A percentile compares a stretch with the other conserved stretches of the same genome.
Conservation (phyloP, 225 moss, liverwort and hornwort genomes). For the Rhytidiadelphus loreus region DNA sequence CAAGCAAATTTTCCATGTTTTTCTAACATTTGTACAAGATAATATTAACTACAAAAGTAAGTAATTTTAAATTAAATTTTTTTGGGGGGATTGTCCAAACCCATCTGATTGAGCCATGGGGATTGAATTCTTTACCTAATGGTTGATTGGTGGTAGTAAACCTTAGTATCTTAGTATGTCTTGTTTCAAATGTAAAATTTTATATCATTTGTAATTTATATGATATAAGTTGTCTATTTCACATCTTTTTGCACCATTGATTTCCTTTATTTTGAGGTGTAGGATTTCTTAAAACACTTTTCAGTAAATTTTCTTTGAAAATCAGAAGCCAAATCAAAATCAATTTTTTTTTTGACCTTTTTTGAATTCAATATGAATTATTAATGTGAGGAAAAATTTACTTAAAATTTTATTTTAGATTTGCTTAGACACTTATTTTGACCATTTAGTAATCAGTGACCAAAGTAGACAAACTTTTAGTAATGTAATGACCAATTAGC, state of each 20-base stretch:
- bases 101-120: accelerated
- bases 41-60: not conserved
- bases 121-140: not conserved
- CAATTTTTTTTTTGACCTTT: not conserved
- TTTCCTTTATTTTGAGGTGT: not conserved
- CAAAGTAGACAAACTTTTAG: too few species aligned
- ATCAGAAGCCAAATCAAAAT: not conserved
- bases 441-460: not conserved
- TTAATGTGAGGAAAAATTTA: not conserved
- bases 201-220: not conserved
- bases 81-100: accelerated
- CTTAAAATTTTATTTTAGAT: not conserved
- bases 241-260: not conserved
- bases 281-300: accelerated
- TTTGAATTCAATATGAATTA: not conserved
- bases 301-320: not conserved
- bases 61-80: not conserved
- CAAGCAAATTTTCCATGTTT: not conserved
- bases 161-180: not conserved
- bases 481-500: not conserved
- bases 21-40: not conserved
- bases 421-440: not conserved
- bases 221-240: not conserved
- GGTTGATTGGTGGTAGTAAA: not conserved
- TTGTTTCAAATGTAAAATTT: not conserved